These are phyloP conservation scores for Hypericum perforatum DNA, from an alignment of 345 rosid species.

Conservation along the genomic window DNA sequence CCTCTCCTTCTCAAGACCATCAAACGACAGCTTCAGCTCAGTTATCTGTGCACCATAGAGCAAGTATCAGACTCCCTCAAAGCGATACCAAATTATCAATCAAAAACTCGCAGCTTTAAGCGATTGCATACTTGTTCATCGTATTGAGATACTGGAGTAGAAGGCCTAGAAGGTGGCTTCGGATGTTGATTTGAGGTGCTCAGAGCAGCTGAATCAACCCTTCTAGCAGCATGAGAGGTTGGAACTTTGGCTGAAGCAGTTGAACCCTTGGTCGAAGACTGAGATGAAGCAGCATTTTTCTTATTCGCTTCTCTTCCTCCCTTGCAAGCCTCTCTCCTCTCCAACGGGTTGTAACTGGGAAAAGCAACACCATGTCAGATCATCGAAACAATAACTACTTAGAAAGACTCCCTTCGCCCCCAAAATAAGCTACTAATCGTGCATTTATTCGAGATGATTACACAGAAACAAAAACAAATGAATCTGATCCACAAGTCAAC, in stretches of 20 bases:
- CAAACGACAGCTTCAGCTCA: constrained; percentile 85
- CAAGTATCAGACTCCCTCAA: constrained; percentile 7
- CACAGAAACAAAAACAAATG: too few relatives aligned
- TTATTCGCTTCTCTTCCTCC: constrained; percentile 86
- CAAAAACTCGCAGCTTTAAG: neutral
- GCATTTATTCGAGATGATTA: too few relatives aligned
- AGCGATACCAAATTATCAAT: neutral
- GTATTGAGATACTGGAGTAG: constrained; percentile 44
- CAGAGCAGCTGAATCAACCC: constrained; percentile 38
- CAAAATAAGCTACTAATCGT: too few relatives aligned
- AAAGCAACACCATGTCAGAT: neutral
- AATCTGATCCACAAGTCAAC: too few relatives aligned
- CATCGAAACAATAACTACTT: neutral
- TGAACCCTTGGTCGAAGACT: constrained; percentile 47
- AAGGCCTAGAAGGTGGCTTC: constrained; percentile 40
- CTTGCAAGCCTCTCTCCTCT: constrained; percentile 81
- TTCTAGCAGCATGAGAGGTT: constrained; percentile 50
- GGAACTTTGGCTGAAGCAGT: constrained; percentile 49
- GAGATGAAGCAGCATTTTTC: constrained; percentile 53
- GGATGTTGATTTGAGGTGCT: constrained; percentile 37
- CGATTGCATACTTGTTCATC: constrained; percentile 58
- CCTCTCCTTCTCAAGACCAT: constrained; percentile 94
- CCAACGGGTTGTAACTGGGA: constrained; percentile 68
- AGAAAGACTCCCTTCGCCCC: too few relatives aligned
- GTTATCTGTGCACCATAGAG: constrained; percentile 48